Evolutionary conservation across 495 filamentous ascomycete species (phyloP).

Genomic region (Symbiotaphrina buchneri): DNA sequence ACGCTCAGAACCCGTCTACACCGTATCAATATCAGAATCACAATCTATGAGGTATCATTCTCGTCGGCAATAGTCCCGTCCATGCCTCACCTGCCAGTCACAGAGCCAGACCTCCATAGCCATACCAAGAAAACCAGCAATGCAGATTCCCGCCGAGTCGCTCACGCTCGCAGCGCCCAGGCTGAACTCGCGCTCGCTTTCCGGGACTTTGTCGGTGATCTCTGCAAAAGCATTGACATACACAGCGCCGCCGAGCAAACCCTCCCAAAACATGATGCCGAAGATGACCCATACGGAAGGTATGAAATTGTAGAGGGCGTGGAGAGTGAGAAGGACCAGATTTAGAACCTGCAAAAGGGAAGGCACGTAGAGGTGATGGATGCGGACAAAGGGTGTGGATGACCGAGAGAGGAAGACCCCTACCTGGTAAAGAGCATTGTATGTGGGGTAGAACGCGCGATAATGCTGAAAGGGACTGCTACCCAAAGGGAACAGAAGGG

Average conservation of each 20-base stretch:
- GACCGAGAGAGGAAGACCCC: slow-evolving; percentile 90
- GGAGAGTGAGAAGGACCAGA: slow-evolving; percentile 44
- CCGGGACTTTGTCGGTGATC: slow-evolving; percentile 57
- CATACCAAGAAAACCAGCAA: slow-evolving; percentile 73
- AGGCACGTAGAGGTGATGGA: slow-evolving; percentile 61
- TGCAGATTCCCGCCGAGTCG: slow-evolving; percentile 75
- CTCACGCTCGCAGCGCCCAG: slow-evolving; percentile 78
- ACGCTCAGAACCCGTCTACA: too few relatives aligned
- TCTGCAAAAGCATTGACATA: slow-evolving; percentile 94
- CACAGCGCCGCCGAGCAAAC: slow-evolving; percentile 68
- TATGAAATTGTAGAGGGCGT: slow-evolving; percentile 56
- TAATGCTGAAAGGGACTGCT: slow-evolving; percentile 56
- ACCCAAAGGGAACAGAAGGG: slow-evolving; percentile 61
- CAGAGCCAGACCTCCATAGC: slow-evolving; percentile 67
- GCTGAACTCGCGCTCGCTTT: slow-evolving; percentile 71
- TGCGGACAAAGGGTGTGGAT: slow-evolving; percentile 63
- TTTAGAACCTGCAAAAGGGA: slow-evolving; percentile 71
- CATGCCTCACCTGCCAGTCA: slow-evolving; percentile 53
- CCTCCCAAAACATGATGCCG: slow-evolving; percentile 82
- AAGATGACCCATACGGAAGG: slow-evolving; percentile 72
- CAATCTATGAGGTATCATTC: too few relatives aligned
- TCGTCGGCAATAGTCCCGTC: slow-evolving; percentile 73
- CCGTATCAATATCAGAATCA: too few relatives aligned
- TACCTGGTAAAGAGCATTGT: slow-evolving; percentile 77
- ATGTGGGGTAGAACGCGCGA: slow-evolving; percentile 83